A percentile compares a stretch with the other conserved stretches of the same genome.
These are phyloP conservation scores for Saccharomycopsis phalli DNA, from an alignment of 1,139 yeast genomes.

Conservation along the genomic window DNA sequence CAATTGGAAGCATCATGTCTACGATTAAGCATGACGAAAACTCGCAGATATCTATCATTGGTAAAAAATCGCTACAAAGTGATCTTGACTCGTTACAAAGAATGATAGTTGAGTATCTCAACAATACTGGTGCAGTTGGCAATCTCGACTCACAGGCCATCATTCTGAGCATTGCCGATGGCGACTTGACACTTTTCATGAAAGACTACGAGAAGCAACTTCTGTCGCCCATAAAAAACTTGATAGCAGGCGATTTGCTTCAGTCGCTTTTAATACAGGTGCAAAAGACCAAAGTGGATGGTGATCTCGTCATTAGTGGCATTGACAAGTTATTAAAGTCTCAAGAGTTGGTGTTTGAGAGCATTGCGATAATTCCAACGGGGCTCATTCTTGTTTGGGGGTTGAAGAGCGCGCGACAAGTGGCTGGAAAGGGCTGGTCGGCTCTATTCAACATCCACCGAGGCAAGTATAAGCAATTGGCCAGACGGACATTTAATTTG, in stretches of 20 bases:
- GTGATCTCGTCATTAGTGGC: slow-evolving; percentile 81
- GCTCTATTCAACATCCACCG: slow-evolving; percentile 27
- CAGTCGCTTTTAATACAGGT: slow-evolving; percentile 78
- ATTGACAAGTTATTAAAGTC: slow-evolving; percentile 83
- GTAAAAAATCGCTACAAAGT: slow-evolving; percentile 68
- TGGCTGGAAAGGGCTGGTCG: slow-evolving; percentile 33
- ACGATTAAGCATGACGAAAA: slow-evolving; percentile 77
- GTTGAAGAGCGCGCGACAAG: slow-evolving; percentile 25
- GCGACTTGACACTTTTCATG: slow-evolving; percentile 75
- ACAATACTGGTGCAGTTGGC: no score
- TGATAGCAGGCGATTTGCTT: slow-evolving; percentile 59
- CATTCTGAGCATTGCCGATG: slow-evolving; percentile 36
- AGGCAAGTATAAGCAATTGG: slow-evolving; percentile 27
- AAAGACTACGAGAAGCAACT: slow-evolving; percentile 71
- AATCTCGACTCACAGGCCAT: slow-evolving; percentile 21
- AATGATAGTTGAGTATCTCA: slow-evolving; percentile 69
- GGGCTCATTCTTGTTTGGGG: slow-evolving; percentile 46
- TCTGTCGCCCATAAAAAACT: slow-evolving; percentile 55
- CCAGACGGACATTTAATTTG: slow-evolving; percentile 46
- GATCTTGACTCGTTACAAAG: slow-evolving; percentile 77
- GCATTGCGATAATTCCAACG: slow-evolving; percentile 83
- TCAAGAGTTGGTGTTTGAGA: slow-evolving; percentile 87
- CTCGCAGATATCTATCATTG: slow-evolving; percentile 64
- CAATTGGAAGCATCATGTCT: slow-evolving; percentile 62
- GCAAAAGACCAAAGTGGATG: slow-evolving; percentile 93